phyloP scores from a whole-genome alignment of 2,329 filamentous ascomycete species.

The Aspergillus carbonarius region DNA sequence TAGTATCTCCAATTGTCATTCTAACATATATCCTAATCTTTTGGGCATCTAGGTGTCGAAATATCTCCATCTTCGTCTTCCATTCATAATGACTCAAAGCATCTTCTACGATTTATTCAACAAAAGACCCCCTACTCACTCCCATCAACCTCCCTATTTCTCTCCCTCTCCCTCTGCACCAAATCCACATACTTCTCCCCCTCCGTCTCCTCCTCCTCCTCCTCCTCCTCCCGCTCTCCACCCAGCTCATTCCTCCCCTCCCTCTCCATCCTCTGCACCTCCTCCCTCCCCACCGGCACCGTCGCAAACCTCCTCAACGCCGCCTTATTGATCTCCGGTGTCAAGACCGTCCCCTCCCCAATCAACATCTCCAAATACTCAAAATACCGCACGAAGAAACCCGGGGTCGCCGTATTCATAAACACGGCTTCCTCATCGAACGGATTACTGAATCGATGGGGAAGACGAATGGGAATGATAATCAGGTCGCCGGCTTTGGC shows the following conservation, averaged over 20 bases:
- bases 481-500: conserved; percentile 56
- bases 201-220: conserved; percentile 10
- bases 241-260: no score
- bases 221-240: background rate
- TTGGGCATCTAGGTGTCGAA: no score
- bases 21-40: no score
- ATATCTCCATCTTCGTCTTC: background rate
- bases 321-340: conserved; percentile 49
- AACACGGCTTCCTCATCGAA: conserved; percentile 55
- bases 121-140: background rate
- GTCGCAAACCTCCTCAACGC: conserved; percentile 55
- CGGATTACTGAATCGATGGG: conserved; percentile 59
- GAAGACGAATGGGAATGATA: conserved; percentile 54
- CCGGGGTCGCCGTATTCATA: conserved; percentile 59
- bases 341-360: conserved; percentile 46
- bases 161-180: background rate
- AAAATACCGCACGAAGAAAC: conserved; percentile 60
- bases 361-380: conserved; percentile 51
- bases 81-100: no score
- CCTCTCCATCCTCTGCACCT: conserved; percentile 2
- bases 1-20: no score
- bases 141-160: no score
- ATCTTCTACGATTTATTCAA: no score
- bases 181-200: background rate
- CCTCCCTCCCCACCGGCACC: conserved; percentile 30